A percentile compares a stretch with the other conserved stretches of the same genome.
These are phyloP conservation scores for Camellia japonica DNA, from an alignment of 148 eudicot species.

Conservation along the genomic window DNA sequence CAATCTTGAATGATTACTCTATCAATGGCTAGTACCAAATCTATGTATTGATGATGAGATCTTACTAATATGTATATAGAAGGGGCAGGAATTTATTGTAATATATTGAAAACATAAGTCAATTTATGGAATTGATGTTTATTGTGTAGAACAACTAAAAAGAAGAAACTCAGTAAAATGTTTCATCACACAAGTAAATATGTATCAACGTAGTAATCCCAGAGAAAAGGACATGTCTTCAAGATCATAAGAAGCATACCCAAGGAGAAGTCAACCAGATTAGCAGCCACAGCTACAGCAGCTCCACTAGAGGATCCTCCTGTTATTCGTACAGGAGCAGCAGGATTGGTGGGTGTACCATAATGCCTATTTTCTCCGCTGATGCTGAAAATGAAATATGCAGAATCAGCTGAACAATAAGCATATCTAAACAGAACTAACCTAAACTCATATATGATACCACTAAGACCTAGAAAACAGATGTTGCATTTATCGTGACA, in stretches of 20 bases:
- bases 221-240: background rate
- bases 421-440: background rate
- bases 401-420: conserved; percentile 10
- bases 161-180: background rate
- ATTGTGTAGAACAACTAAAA: background rate
- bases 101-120: too few species aligned
- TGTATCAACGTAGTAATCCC: background rate
- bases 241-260: conserved; percentile 44
- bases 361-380: conserved; percentile 89
- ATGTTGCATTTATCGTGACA: background rate
- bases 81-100: too few species aligned
- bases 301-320: conserved; percentile 97
- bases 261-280: conserved; percentile 81
- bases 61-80: too few species aligned
- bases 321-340: conserved; percentile 57
- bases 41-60: too few species aligned
- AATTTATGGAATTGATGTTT: too few species aligned
- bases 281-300: conserved; percentile 90
- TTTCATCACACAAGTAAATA: conserved; percentile 3
- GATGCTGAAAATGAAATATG: conserved; percentile 44
- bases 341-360: conserved; percentile 85
- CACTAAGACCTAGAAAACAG: conserved; percentile 4
- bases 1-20: too few species aligned
- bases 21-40: too few species aligned
- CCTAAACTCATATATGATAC: background rate